phyloP scores from a whole-genome alignment of 306 rosid genomes.

The Cucurbita ficifolia region DNA sequence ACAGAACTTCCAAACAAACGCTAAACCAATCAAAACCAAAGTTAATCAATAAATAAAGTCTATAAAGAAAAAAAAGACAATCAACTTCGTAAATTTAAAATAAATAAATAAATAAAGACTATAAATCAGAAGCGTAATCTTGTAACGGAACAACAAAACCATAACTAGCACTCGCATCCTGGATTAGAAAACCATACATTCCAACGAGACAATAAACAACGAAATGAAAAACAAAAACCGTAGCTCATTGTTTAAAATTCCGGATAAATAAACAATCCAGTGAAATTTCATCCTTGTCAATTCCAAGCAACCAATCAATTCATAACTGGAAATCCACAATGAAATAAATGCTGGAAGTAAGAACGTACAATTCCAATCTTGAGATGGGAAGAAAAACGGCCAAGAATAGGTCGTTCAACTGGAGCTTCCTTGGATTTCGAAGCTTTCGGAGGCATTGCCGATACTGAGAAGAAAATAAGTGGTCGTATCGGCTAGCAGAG shows the following conservation, averaged over 20 bases:
- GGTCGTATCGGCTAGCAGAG: not conserved
- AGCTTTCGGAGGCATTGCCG: slow-evolving; percentile 73
- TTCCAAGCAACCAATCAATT: not conserved
- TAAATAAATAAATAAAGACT: not conserved
- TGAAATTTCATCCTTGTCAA: not conserved
- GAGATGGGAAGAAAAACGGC: slow-evolving; percentile 90
- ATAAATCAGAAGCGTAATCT: not conserved
- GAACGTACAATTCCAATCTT: slow-evolving; percentile 72
- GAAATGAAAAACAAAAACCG: not conserved
- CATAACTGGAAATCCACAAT: not conserved
- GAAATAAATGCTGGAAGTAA: not conserved
- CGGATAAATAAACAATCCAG: not conserved
- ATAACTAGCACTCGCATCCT: not conserved
- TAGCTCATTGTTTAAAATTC: not conserved
- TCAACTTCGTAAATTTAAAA: not conserved
- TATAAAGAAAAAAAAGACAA: not conserved
- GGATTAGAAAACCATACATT: not conserved
- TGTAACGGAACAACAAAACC: not conserved
- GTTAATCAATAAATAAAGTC: not conserved
- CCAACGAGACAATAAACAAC: not conserved
- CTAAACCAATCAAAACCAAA: not conserved
- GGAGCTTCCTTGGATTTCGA: slow-evolving; percentile 79
- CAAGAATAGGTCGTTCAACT: slow-evolving; percentile 65
- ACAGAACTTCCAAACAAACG: not conserved
- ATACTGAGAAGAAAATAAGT: not conserved